Evolutionary conservation across 139 green algal genomes (phyloP).

Genomic region (Picochlorum sp.): DNA sequence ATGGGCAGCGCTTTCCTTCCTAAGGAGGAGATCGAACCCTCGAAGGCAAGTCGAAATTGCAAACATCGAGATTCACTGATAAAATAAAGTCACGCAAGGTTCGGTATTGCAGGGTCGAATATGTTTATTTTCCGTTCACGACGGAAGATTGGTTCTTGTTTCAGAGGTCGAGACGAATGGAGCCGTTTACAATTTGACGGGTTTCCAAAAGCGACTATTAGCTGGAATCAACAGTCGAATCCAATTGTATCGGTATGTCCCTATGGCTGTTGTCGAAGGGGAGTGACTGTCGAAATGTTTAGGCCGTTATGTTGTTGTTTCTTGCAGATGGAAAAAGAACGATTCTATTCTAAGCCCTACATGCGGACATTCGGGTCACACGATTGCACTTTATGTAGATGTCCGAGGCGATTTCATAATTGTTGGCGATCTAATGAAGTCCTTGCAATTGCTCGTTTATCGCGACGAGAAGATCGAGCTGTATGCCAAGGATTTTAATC

Average conservation of each 20-base stretch:
- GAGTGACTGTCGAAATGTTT: background rate
- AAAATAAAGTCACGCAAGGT: background rate
- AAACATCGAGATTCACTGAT: background rate
- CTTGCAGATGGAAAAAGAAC: slow-evolving; percentile 20
- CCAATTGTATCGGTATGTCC: slow-evolving; percentile 76
- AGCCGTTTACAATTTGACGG: slow-evolving; percentile 69
- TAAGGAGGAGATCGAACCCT: slow-evolving; percentile 74
- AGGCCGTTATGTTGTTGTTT: background rate
- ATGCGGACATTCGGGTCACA: slow-evolving; percentile 59
- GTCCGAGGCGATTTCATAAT: slow-evolving; percentile 73
- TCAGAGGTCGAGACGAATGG: slow-evolving; percentile 74
- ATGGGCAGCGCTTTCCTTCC: slow-evolving; percentile 70
- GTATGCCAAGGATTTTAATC: slow-evolving; percentile 66
- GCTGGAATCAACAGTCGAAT: slow-evolving; percentile 84
- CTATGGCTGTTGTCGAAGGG: too few relatives aligned
- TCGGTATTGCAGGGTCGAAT: slow-evolving; percentile 46
- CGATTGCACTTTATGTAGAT: slow-evolving; percentile 74
- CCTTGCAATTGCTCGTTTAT: slow-evolving; percentile 76
- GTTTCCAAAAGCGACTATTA: slow-evolving; percentile 74
- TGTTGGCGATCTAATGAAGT: slow-evolving; percentile 92
- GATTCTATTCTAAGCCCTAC: slow-evolving; percentile 59
- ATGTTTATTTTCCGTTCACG: slow-evolving; percentile 46
- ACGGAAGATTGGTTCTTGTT: slow-evolving; percentile 47
- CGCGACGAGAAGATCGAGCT: slow-evolving; percentile 47
- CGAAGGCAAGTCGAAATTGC: slow-evolving; percentile 19